These are phyloP conservation scores for Dipteronia sinensis DNA, from an alignment of 345 rosid genomes.

Conservation along the genomic window DNA sequence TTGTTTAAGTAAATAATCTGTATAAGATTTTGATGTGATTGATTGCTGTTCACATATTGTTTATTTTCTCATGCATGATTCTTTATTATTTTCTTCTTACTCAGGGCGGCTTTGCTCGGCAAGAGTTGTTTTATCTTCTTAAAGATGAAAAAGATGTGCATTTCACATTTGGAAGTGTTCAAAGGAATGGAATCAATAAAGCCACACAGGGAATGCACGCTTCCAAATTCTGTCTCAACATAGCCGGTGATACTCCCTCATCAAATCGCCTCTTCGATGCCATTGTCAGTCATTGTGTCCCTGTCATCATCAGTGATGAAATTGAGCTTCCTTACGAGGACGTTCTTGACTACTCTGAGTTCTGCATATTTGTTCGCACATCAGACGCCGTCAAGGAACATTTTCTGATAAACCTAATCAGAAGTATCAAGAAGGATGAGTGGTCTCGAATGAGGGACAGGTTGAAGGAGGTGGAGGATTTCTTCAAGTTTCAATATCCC, in stretches of 20 bases:
- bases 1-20: background rate
- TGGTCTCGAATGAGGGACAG: constrained; percentile 75
- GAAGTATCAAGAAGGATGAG: constrained; percentile 65
- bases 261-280: constrained; percentile 97
- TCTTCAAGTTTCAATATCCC: constrained; percentile 69
- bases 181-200: constrained; percentile 60
- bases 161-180: constrained; percentile 80
- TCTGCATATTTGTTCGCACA: constrained; percentile 82
- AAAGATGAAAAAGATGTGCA: constrained; percentile 86
- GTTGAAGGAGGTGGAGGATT: constrained; percentile 59
- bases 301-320: constrained; percentile 87
- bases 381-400: constrained; percentile 75
- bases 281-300: constrained; percentile 92
- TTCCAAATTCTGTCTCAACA: constrained; percentile 92
- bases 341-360: constrained; percentile 81
- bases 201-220: constrained; percentile 81
- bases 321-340: constrained; percentile 96
- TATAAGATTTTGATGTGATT: background rate
- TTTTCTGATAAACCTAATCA: constrained; percentile 61
- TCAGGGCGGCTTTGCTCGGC: constrained; percentile 88
- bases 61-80: constrained; percentile 9
- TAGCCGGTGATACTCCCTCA: constrained; percentile 97
- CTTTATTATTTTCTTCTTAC: constrained; percentile 9
- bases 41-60: background rate
- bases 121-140: constrained; percentile 72